Percentiles rank a stretch among this genome's conserved stretches.
These are phyloP conservation scores for Colletotrichum lini DNA, from an alignment of 2,329 filamentous ascomycete genomes.

Conservation along the genomic window DNA sequence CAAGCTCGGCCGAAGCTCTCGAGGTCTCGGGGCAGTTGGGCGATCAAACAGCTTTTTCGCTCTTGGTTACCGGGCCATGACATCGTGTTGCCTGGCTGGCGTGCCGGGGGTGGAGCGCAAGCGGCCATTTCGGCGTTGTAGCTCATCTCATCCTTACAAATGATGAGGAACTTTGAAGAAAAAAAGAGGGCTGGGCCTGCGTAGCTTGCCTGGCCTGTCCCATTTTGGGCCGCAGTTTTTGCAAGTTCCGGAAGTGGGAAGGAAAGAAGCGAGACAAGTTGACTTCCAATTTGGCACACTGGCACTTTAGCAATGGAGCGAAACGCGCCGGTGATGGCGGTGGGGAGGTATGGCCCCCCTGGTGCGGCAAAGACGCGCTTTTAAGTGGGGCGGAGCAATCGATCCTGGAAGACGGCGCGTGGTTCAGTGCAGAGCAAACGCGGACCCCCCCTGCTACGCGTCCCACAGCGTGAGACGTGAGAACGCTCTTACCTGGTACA, in stretches of 20 bases:
- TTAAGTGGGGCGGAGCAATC: slow-evolving; percentile 19
- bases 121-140: slow-evolving; percentile 25
- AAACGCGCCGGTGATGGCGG: slow-evolving; percentile 34
- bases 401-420: slow-evolving; percentile 13
- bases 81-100: slow-evolving; percentile 37
- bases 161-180: slow-evolving; percentile 11
- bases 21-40: slow-evolving; percentile 12
- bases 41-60: slow-evolving; percentile 5
- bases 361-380: slow-evolving; percentile 34
- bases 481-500: slow-evolving; percentile 36
- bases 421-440: slow-evolving; percentile 35
- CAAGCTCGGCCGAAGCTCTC: slow-evolving; percentile 35
- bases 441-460: slow-evolving; percentile 37
- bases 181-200: slow-evolving; percentile 32
- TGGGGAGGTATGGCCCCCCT: slow-evolving; percentile 12
- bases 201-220: slow-evolving; percentile 9
- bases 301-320: slow-evolving; percentile 31
- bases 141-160: slow-evolving; percentile 20
- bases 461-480: slow-evolving; percentile 34
- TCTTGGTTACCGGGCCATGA: slow-evolving; percentile 31
- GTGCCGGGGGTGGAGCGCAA: slow-evolving; percentile 26
- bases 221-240: slow-evolving; percentile 11
- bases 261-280: slow-evolving; percentile 26
- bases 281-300: slow-evolving; percentile 20
- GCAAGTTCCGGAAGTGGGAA: slow-evolving; percentile 35